phyloP scores from a whole-genome alignment of 345 rosid genomes.

The Eucalyptus erythrocorys region DNA sequence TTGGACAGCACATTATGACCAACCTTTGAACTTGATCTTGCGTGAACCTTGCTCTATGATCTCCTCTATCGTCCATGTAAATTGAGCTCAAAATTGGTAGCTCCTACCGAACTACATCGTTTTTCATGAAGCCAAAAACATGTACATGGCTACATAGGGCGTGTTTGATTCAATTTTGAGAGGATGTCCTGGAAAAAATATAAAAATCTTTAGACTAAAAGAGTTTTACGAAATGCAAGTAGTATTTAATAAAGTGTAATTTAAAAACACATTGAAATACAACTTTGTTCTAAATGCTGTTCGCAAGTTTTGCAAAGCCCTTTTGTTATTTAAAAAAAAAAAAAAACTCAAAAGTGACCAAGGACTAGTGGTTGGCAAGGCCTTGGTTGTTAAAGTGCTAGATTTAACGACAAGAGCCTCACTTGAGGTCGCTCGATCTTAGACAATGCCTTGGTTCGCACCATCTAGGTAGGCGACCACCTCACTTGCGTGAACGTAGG shows the following conservation, averaged over 20 bases:
- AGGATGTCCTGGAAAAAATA: no score
- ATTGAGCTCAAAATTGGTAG: neutral
- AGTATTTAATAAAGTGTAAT: no score
- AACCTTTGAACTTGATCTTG: neutral
- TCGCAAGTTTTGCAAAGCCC: neutral
- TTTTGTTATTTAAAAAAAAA: no score
- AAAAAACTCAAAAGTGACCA: neutral
- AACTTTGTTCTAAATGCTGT: neutral
- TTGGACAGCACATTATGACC: neutral
- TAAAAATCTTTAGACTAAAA: no score
- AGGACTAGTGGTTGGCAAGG: neutral
- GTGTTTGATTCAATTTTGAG: neutral
- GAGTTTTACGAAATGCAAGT: no score
- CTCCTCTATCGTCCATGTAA: neutral
- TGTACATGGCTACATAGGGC: neutral
- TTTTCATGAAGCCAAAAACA: neutral
- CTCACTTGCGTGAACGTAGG: rapidly evolving
- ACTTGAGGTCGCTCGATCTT: neutral
- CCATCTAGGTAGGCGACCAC: neutral
- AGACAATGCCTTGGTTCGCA: neutral
- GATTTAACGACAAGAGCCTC: rapidly evolving
- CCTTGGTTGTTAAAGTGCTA: neutral
- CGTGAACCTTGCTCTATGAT: neutral
- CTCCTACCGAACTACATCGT: neutral
- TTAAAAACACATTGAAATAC: neutral